Percentiles rank a stretch among this genome's conserved stretches.
Conservation (phyloP, 352 stramenopile genomes). For the Phytophthora aleatoria region DNA sequence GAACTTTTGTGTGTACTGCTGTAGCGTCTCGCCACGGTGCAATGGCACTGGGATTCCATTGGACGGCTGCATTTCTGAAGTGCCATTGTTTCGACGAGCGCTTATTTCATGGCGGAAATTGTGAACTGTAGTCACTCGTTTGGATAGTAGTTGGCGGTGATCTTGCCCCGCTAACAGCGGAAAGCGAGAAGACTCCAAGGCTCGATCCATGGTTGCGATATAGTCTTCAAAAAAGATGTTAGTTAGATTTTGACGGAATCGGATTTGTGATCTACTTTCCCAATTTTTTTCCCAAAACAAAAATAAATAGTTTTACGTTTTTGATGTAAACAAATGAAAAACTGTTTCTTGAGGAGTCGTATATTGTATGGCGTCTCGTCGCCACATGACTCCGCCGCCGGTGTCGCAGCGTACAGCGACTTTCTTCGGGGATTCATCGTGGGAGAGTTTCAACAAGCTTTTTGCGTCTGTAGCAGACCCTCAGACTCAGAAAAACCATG, state of each 20-base stretch:
- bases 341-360: not conserved
- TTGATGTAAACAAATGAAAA: not conserved
- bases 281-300: not conserved
- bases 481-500: slow-evolving; percentile 69
- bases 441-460: slow-evolving; percentile 67
- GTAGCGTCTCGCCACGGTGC: not conserved
- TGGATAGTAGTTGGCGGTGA: slow-evolving; percentile 3
- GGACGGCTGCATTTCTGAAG: not conserved
- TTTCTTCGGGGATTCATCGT: slow-evolving; percentile 1
- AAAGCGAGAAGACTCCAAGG: not conserved
- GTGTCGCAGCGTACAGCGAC: slow-evolving; percentile 4
- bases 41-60: not conserved
- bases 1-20: slow-evolving; percentile 1
- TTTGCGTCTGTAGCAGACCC: slow-evolving; percentile 62
- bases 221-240: not conserved
- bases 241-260: slow-evolving; percentile 2
- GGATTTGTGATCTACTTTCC: not conserved
- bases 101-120: slow-evolving; percentile 2
- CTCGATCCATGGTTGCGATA: slow-evolving; percentile 1
- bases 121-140: not conserved
- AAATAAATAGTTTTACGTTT: not conserved
- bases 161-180: not conserved
- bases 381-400: slow-evolving; percentile 2
- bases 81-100: slow-evolving; percentile 1
- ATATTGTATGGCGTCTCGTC: slow-evolving; percentile 21